These are phyloP conservation scores for Meira miltonrushii DNA, from an alignment of 1,284 basidiomycete genomes.

Conservation along the genomic window DNA sequence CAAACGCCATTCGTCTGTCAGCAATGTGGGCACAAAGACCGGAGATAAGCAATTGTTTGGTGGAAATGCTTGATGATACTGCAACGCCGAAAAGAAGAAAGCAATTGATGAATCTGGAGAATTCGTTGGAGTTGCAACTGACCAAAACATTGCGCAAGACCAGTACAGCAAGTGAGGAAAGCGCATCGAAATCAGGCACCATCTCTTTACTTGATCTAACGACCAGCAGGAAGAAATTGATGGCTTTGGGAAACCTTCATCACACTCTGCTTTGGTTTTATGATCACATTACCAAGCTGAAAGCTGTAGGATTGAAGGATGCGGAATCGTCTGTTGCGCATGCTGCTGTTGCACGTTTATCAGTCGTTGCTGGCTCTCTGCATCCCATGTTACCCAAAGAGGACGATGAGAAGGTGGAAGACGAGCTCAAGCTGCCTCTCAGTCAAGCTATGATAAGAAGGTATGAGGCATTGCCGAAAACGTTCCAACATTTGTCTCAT, in stretches of 20 bases:
- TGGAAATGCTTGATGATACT: constrained; percentile 56
- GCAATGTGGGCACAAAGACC: constrained; percentile 55
- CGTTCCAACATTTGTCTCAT: constrained; percentile 80
- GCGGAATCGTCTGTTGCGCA: constrained; percentile 15
- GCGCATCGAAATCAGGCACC: constrained; percentile 5
- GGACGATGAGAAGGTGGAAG: constrained; percentile 11
- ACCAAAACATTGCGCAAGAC: constrained; percentile 12
- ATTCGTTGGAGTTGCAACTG: constrained; percentile 20
- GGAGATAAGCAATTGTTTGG: constrained; percentile 69
- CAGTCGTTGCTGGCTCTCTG: constrained; percentile 3
- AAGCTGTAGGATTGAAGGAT: constrained; percentile 49
- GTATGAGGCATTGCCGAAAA: constrained; percentile 73
- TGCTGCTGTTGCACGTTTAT: constrained; percentile 4
- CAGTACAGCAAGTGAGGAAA: not conserved
- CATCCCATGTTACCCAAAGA: not conserved
- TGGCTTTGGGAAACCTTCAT: constrained; percentile 73
- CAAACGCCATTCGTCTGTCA: constrained; percentile 20
- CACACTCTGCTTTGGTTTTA: constrained; percentile 54
- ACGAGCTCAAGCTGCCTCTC: constrained; percentile 32
- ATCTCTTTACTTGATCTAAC: constrained; percentile 61
- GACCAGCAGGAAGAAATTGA: constrained; percentile 67
- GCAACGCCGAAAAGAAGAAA: constrained; percentile 9
- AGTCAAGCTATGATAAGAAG: constrained; percentile 20
- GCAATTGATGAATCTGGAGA: constrained; percentile 30
- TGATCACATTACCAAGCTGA: constrained; percentile 28